Evolutionary conservation across 768 basidiomycete genomes (phyloP).

Genomic region (Mrakia hoshinonis): DNA sequence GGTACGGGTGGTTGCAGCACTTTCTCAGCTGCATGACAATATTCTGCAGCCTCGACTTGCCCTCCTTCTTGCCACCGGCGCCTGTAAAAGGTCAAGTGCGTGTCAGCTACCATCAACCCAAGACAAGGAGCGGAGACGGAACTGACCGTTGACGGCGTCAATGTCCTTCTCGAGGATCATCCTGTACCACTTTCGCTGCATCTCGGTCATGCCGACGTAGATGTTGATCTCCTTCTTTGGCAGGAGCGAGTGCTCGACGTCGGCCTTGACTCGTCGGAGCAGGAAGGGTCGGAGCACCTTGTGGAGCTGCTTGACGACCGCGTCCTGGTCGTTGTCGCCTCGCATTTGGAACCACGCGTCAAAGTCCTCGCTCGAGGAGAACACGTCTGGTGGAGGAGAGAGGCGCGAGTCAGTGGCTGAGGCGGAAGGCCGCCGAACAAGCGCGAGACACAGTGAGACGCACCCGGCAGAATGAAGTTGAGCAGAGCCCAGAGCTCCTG

Average conservation of each 20-base stretch:
- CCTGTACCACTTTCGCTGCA: constrained; percentile 98
- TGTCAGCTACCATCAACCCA: background rate
- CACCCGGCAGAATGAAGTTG: constrained; percentile 92
- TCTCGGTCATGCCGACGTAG: constrained; percentile 89
- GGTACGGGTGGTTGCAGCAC: constrained; percentile 44
- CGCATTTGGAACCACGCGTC: constrained; percentile 88
- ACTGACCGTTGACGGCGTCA: constrained; percentile 86
- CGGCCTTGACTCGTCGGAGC: constrained; percentile 83
- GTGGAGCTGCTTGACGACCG: constrained; percentile 91
- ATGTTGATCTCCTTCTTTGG: constrained; percentile 99
- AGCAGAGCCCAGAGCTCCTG: constrained; percentile 93
- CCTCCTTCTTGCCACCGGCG: constrained; percentile 92
- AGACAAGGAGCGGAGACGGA: background rate
- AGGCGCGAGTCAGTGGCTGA: background rate
- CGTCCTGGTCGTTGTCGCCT: constrained; percentile 63
- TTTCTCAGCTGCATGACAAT: constrained; percentile 90
- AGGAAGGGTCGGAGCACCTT: constrained; percentile 94
- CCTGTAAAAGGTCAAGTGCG: constrained; percentile 45
- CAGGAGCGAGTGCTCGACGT: constrained; percentile 90
- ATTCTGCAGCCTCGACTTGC: constrained; percentile 93
- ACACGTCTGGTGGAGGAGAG: background rate
- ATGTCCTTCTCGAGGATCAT: constrained; percentile 91
- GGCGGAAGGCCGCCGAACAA: background rate
- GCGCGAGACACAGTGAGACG: constrained; percentile 32
- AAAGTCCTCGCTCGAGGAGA: constrained; percentile 56